These are phyloP conservation scores for Domatiomyces catenatus DNA, from an alignment of 2,329 filamentous ascomycete species.

Conservation along the genomic window DNA sequence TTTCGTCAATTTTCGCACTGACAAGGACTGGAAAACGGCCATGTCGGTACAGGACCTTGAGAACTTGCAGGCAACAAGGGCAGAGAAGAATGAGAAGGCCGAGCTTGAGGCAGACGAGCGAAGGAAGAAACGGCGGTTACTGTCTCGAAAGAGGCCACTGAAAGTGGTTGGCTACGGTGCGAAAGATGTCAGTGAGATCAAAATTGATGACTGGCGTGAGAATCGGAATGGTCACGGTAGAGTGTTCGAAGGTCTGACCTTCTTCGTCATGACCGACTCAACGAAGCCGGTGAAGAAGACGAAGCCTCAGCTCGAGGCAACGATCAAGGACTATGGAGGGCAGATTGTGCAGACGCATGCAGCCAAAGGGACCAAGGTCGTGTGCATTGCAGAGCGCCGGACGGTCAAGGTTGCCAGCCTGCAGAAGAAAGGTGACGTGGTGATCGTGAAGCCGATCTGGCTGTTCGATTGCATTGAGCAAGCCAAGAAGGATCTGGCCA, in stretches of 20 bases:
- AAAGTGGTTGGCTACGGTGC: conserved; percentile 54
- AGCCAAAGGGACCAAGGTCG: conserved; percentile 47
- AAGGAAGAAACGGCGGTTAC: conserved; percentile 45
- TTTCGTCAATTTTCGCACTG: conserved; percentile 65
- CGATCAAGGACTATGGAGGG: conserved; percentile 75
- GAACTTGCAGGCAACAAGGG: conserved; percentile 51
- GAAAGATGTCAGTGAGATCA: conserved; percentile 19
- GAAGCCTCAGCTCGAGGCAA: conserved; percentile 62
- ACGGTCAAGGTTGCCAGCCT: conserved; percentile 70
- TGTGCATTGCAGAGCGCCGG: conserved; percentile 24
- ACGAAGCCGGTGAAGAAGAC: conserved; percentile 52
- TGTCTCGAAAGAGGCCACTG: conserved; percentile 52
- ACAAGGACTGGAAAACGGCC: conserved; percentile 69
- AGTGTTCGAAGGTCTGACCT: conserved; percentile 60
- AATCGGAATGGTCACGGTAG: conserved; percentile 26
- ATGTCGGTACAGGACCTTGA: conserved; percentile 65
- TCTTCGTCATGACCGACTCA: conserved; percentile 69
- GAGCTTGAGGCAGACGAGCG: conserved; percentile 31
- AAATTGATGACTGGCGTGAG: background rate
- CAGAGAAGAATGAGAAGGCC: conserved; percentile 50
- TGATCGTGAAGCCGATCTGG: conserved; percentile 70
- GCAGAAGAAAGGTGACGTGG: conserved; percentile 53
- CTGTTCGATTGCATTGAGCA: conserved; percentile 63
- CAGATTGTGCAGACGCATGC: conserved; percentile 59
- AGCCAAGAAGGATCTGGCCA: conserved; percentile 36